Evolutionary conservation across 805 yeast genomes (phyloP).

Genomic region (Saturnispora saitoi): DNA sequence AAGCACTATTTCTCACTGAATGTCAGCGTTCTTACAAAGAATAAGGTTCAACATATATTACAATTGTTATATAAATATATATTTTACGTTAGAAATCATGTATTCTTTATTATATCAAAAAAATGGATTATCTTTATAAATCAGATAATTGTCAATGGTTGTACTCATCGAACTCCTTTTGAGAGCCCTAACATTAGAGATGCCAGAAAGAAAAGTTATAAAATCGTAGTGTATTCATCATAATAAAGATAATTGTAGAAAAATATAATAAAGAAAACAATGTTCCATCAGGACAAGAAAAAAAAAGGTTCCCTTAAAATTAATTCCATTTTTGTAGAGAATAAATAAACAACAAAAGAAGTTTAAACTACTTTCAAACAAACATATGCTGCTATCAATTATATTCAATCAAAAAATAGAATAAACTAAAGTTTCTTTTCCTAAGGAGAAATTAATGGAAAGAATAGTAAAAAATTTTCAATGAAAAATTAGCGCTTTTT

Average conservation of each 20-base stretch:
- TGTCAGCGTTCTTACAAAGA: no score
- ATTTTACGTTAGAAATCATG: background rate
- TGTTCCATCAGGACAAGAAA: background rate
- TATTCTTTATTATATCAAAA: background rate
- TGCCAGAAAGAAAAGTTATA: slow-evolving; percentile 66
- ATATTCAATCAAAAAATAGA: background rate
- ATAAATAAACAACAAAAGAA: background rate
- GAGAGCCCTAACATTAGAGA: slow-evolving; percentile 78
- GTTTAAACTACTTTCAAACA: background rate
- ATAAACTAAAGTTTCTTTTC: background rate
- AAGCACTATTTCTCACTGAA: no score
- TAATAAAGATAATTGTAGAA: slow-evolving; percentile 1
- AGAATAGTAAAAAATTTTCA: background rate
- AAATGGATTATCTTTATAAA: slow-evolving; percentile 6
- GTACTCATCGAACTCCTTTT: slow-evolving; percentile 66
- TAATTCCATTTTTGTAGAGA: background rate
- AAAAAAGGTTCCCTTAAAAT: background rate
- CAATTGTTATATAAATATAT: background rate
- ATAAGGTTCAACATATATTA: no score
- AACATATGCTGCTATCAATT: background rate
- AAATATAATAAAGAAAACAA: background rate
- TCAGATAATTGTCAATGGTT: slow-evolving; percentile 66
- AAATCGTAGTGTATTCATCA: slow-evolving; percentile 11
- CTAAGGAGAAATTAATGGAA: background rate
- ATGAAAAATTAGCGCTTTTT: background rate